Percentiles rank a stretch among this genome's conserved stretches.
Evolutionary conservation across 331 rosid genomes (phyloP).

Genomic region (Malus hybrid): DNA sequence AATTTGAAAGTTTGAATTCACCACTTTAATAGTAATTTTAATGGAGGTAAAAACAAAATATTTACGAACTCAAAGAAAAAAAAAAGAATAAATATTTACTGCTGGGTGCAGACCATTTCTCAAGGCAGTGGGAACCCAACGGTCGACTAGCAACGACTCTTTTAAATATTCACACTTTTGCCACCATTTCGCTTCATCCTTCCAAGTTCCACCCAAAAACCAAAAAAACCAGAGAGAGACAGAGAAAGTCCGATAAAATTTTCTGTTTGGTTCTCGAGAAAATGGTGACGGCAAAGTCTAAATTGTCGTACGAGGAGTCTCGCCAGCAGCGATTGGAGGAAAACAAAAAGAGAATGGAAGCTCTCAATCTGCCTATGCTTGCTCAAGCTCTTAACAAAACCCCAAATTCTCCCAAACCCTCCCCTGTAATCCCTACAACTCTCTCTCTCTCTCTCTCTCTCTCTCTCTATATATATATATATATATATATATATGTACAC

Average conservation of each 20-base stretch:
- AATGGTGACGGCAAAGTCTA: conserved; percentile 31
- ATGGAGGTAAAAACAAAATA: background rate
- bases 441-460: background rate
- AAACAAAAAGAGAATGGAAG: conserved; percentile 47
- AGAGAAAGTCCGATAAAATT: background rate
- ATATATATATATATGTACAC: no score
- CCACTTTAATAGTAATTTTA: background rate
- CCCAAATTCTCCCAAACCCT: conserved; percentile 22
- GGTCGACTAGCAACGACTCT: background rate
- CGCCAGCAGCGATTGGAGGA: conserved; percentile 42
- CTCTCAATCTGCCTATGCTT: conserved; percentile 43
- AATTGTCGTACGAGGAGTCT: conserved; percentile 32
- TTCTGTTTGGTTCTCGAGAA: background rate
- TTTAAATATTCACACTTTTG: background rate
- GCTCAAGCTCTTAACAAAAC: conserved; percentile 27
- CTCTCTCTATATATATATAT: fast-evolving
- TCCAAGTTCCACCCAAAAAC: background rate
- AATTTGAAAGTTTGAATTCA: conserved; percentile 12
- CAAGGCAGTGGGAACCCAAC: conserved; percentile 8
- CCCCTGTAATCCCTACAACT: conserved; percentile 14
- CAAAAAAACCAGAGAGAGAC: background rate
- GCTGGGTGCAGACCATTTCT: background rate
- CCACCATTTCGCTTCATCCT: background rate
- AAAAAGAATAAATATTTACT: no score
- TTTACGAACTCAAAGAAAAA: no score